Conservation (phyloP, 2,329 filamentous ascomycete species). For the Fusarium lyarnte region DNA sequence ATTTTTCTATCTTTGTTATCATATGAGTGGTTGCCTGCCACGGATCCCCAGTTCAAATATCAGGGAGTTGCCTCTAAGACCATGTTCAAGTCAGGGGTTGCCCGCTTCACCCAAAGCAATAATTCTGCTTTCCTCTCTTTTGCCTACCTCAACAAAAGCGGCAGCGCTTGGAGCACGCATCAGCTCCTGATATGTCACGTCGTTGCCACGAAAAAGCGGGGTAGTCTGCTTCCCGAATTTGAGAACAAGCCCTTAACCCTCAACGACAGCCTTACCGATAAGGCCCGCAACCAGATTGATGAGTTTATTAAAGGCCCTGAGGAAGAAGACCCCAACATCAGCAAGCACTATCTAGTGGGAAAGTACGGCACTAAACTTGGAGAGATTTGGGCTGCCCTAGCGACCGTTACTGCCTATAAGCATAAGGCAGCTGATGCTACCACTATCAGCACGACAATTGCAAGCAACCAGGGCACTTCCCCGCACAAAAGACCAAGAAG, state of each 20-base stretch:
- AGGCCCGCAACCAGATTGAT: background rate
- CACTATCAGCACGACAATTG: too few species aligned
- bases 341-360: background rate
- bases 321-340: accelerated
- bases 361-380: background rate
- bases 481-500: too few species aligned
- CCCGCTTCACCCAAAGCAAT: too few species aligned
- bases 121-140: background rate
- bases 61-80: too few species aligned
- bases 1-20: too few species aligned
- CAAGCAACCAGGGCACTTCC: too few species aligned
- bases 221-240: background rate
- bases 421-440: background rate
- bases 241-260: background rate
- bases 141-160: background rate
- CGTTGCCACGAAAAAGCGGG: background rate
- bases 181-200: background rate
- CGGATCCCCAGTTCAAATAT: too few species aligned
- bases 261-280: accelerated
- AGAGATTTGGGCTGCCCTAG: background rate
- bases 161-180: background rate
- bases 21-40: too few species aligned
- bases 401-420: background rate
- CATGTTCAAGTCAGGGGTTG: too few species aligned
- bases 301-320: background rate